Percentiles rank a stretch among this genome's conserved stretches.
Conservation (phyloP, 2,329 filamentous ascomycete species). For the Aspergillus aculeatus region DNA sequence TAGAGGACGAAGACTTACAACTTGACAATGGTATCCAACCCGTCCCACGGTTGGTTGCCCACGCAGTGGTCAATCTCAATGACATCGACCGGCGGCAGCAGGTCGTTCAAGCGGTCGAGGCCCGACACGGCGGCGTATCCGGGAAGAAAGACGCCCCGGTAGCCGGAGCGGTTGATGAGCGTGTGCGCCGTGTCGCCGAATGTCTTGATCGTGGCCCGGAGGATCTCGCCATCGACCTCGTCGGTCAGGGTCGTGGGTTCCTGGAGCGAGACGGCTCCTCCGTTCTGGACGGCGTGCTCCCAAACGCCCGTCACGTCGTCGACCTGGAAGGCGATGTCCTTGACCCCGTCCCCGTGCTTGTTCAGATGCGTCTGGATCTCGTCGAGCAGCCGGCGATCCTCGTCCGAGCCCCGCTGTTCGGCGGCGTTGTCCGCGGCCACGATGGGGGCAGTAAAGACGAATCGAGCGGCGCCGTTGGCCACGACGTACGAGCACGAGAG, state of each 20-base stretch:
- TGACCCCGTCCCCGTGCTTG: conserved; percentile 80
- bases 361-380: conserved; percentile 79
- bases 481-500: conserved; percentile 79
- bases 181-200: conserved; percentile 92
- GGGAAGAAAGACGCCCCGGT: conserved; percentile 73
- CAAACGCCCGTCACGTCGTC: conserved; percentile 78
- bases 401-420: conserved; percentile 44
- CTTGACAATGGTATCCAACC: conserved; percentile 63
- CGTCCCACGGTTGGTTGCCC: conserved; percentile 88
- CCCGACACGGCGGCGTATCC: conserved; percentile 61
- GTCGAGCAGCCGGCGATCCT: conserved; percentile 59
- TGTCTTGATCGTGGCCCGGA: conserved; percentile 73
- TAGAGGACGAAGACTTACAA: conserved; percentile 38
- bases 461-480: conserved; percentile 71
- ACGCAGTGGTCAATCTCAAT: conserved; percentile 88
- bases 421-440: conserved; percentile 56
- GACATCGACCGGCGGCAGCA: conserved; percentile 63
- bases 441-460: conserved; percentile 80
- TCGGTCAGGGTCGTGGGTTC: conserved; percentile 2
- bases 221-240: conserved; percentile 53
- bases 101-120: conserved; percentile 43
- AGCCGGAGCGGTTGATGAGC: conserved; percentile 67
- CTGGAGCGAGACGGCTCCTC: conserved; percentile 19
- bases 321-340: conserved; percentile 85
- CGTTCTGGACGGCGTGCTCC: conserved; percentile 58